Base-by-base conservation (phyloP, 2,329 filamentous ascomycete species). In the Arachnomyces sp. region DNA sequence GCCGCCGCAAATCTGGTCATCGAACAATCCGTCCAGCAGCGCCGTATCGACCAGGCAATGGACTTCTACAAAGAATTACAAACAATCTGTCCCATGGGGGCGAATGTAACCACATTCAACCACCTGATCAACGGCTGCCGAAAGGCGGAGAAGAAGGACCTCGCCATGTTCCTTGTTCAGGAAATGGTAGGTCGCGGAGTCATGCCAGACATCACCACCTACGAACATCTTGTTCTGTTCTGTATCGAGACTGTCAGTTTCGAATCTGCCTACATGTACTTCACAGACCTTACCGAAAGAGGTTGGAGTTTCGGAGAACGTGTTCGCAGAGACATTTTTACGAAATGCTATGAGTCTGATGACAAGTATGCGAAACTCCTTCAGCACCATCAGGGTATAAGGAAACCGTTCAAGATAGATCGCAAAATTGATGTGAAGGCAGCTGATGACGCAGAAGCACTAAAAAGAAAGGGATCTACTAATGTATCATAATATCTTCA, bases 41-140 rank as follows among this genome's bases (percentile, higher is more conserved):
- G 44, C 9, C 57, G 65, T 11, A 59, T 78, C 3, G 62, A 69
- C 2, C 57, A 70, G 35, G 79, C 77, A 2, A 56, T 82, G 12
- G 66, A 72, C 3, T 60, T 78, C 11, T 84, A 83, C 64, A 79
- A 80, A 55, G 65, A 72, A 15, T 62, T 82, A 7, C 74, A 78
- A 47, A 65, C 60, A 1, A 55, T 79, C 17, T 72, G 67, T 31
- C 51, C 60, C 2, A 52, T 59, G 2, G 70, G 70, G 2, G 63
- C 67, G 1, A 61, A 66, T 38, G 49, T 56, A 2, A 37, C 46
- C 3, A 79, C 78, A 0, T 83, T 80, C 63, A 82, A 83, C 49
- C 56, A 70, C 4, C 63, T 84, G 6, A 65, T 81, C 40, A 61
- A 62, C 33, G 71, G 70, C 43, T 76, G 72, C 47, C 58, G 60